Percentiles rank a stretch among this genome's conserved stretches.
These are phyloP conservation scores for Castanea crenata DNA, from an alignment of 306 rosid species.

Conservation along the genomic window DNA sequence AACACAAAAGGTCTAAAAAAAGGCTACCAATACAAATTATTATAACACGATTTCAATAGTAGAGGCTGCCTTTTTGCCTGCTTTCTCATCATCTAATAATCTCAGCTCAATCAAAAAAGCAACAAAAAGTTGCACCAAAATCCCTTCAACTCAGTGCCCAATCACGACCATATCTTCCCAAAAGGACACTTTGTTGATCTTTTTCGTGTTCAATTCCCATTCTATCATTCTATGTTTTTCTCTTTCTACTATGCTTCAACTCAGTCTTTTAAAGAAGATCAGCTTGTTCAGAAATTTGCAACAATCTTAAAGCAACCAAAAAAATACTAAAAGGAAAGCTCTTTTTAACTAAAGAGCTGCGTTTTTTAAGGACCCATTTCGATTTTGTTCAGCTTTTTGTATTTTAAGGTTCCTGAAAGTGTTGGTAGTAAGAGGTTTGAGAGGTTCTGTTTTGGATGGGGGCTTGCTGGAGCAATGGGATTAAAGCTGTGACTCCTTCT, in stretches of 20 bases:
- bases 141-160: conserved; percentile 16
- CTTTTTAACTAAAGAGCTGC: conserved; percentile 1
- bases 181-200: conserved; percentile 22
- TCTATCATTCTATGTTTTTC: not conserved
- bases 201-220: conserved; percentile 13
- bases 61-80: conserved; percentile 12
- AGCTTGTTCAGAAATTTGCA: not conserved
- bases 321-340: not conserved
- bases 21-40: conserved; percentile 25
- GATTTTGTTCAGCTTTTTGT: conserved; percentile 5
- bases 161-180: conserved; percentile 31
- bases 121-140: conserved; percentile 20
- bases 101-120: conserved; percentile 29
- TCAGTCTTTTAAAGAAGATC: not conserved
- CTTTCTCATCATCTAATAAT: not conserved
- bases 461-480: conserved; percentile 81
- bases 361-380: not conserved
- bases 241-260: conserved; percentile 12
- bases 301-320: not conserved
- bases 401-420: conserved; percentile 21
- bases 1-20: conserved; percentile 27
- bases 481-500: conserved; percentile 67
- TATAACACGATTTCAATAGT: conserved; percentile 13
- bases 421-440: conserved; percentile 17
- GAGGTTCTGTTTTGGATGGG: conserved; percentile 67